phyloP scores from a whole-genome alignment of 495 filamentous ascomycete species.

The Neurospora sp. region DNA sequence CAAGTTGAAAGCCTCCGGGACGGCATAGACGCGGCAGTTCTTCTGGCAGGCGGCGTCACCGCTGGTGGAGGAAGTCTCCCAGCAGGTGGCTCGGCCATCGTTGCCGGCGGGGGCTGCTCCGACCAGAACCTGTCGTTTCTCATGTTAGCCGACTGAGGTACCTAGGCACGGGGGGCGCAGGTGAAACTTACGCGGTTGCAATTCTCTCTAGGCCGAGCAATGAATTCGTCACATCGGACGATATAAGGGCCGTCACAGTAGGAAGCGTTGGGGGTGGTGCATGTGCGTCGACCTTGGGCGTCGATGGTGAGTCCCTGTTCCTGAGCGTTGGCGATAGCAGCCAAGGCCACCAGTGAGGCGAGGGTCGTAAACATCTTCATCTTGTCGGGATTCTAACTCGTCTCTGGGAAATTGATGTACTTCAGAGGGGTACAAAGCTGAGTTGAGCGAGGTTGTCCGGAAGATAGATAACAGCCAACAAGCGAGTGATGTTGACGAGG shows the following conservation, averaged over 20 bases:
- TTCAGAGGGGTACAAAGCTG: background rate
- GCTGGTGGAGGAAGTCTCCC: conserved; percentile 6
- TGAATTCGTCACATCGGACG: conserved; percentile 19
- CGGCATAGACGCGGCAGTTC: conserved; percentile 27
- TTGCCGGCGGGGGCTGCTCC: conserved; percentile 17
- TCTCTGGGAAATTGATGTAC: background rate
- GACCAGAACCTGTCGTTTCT: conserved; percentile 15
- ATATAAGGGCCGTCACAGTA: conserved; percentile 22
- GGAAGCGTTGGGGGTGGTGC: conserved; percentile 13
- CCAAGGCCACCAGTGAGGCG: conserved; percentile 12
- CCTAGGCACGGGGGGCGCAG: background rate
- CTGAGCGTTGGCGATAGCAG: conserved; percentile 18
- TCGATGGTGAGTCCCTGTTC: conserved; percentile 7
- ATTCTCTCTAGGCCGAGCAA: conserved; percentile 15
- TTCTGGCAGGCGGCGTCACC: conserved; percentile 27
- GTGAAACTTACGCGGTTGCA: conserved; percentile 10
- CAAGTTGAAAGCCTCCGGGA: conserved; percentile 14
- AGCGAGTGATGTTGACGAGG: background rate
- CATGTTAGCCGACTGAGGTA: background rate
- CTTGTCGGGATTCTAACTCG: background rate
- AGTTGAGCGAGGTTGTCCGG: background rate
- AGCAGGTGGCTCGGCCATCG: conserved; percentile 14
- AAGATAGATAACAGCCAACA: background rate
- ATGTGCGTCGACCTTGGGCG: conserved; percentile 9
- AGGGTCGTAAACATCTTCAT: conserved; percentile 25